These are phyloP conservation scores for Solanum commersonii DNA, from an alignment of 257 asterid genomes.

Conservation along the genomic window DNA sequence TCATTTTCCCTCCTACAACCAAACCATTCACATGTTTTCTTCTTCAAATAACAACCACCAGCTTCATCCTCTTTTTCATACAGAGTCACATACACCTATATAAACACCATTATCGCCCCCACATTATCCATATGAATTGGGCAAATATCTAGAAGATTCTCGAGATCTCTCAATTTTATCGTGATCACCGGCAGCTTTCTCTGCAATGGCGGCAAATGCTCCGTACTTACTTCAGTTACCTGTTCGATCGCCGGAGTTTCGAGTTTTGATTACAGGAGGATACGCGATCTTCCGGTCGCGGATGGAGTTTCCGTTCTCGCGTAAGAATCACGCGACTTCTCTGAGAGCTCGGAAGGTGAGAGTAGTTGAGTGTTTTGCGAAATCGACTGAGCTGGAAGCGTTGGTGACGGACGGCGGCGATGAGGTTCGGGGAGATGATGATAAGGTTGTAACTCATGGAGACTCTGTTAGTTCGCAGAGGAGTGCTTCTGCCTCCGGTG, in stretches of 20 bases:
- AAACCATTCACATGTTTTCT: neutral
- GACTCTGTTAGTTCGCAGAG: slow-evolving; percentile 21
- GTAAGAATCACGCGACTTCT: slow-evolving; percentile 34
- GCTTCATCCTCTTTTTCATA: neutral
- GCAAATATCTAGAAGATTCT: neutral
- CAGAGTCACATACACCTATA: neutral
- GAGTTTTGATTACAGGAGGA: slow-evolving; percentile 43
- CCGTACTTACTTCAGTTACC: slow-evolving; percentile 40
- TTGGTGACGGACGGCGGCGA: slow-evolving; percentile 24
- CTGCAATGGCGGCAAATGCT: slow-evolving; percentile 42
- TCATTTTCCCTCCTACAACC: neutral
- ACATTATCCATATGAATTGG: neutral
- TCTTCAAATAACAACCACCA: slow-evolving; percentile 13
- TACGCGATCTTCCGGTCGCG: slow-evolving; percentile 35
- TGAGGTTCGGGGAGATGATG: slow-evolving; percentile 3
- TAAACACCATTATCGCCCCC: neutral
- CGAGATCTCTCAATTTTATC: neutral
- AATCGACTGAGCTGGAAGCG: slow-evolving; percentile 29
- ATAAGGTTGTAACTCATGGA: neutral
- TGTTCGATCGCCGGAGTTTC: slow-evolving; percentile 38
- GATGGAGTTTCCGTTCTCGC: slow-evolving; percentile 19
- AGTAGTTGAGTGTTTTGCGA: slow-evolving; percentile 36
- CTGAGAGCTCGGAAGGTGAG: slow-evolving; percentile 21
- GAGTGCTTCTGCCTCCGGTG: slow-evolving; percentile 19
- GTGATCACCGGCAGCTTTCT: neutral